Percentiles rank a stretch among this genome's conserved stretches.
These are phyloP conservation scores for Coemansia sp. DNA, from an alignment of 192 early-diverging fungal genomes.

Conservation along the genomic window DNA sequence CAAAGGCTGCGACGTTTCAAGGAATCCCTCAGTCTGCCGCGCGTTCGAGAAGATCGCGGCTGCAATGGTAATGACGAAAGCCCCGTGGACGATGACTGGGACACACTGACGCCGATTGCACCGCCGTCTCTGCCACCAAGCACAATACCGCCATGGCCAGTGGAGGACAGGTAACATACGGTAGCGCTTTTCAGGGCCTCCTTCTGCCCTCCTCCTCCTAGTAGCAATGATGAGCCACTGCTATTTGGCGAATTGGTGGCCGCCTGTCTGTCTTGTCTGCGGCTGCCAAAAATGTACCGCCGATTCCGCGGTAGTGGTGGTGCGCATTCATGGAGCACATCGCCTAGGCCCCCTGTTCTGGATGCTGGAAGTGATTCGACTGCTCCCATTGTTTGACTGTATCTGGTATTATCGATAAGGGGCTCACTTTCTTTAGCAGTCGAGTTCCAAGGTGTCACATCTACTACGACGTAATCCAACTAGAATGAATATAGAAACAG, in stretches of 20 bases:
- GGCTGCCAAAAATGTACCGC: slow-evolving; percentile 7
- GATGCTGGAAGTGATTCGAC: slow-evolving; percentile 41
- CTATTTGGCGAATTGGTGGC: neutral
- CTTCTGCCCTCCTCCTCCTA: neutral
- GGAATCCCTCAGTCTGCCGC: neutral
- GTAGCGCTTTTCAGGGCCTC: slow-evolving; percentile 22
- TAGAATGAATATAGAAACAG: neutral
- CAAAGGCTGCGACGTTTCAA: slow-evolving; percentile 3
- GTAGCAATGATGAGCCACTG: neutral
- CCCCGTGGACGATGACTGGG: neutral
- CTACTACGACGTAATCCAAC: slow-evolving; percentile 28
- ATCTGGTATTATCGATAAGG: neutral
- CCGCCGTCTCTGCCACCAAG: neutral
- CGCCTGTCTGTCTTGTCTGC: neutral
- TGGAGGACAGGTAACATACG: slow-evolving; percentile 6
- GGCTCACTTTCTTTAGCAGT: neutral
- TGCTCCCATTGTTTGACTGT: slow-evolving; percentile 32
- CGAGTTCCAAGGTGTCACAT: slow-evolving; percentile 16
- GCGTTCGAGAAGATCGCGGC: neutral
- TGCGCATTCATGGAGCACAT: slow-evolving; percentile 8
- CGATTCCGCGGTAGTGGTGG: slow-evolving; percentile 6
- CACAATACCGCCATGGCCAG: slow-evolving; percentile 1
- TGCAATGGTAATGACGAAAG: neutral
- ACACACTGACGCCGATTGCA: no score
- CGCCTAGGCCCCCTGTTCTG: no score